A percentile compares a stretch with the other conserved stretches of the same genome.
These are phyloP conservation scores for Herpomyces periplanetae DNA, from an alignment of 2,329 filamentous ascomycete genomes.

Conservation along the genomic window DNA sequence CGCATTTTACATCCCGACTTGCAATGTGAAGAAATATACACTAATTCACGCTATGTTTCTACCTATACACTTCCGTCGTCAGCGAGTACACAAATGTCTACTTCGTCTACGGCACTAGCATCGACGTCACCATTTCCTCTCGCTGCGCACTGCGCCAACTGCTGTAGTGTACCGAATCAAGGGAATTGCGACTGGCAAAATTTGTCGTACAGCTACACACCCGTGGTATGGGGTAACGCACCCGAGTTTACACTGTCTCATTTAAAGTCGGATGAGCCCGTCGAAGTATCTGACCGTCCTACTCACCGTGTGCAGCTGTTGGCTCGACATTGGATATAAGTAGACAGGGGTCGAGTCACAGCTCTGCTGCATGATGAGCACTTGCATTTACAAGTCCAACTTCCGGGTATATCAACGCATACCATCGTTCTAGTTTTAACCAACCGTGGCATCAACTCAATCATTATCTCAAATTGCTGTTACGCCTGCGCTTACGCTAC, in stretches of 20 bases:
- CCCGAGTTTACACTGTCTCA: no score
- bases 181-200: slow-evolving; percentile 1
- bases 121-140: background rate
- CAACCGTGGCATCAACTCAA: background rate
- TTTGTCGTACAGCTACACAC: background rate
- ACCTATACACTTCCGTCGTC: no score
- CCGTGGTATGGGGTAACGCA: background rate
- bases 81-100: background rate
- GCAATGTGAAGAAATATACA: no score
- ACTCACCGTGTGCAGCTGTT: background rate
- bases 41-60: no score
- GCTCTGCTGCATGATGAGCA: background rate
- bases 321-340: background rate
- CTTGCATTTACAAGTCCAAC: background rate
- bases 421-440: background rate
- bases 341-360: background rate
- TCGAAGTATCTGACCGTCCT: background rate
- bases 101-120: background rate
- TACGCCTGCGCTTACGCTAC: slow-evolving; percentile 6
- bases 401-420: background rate
- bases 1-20: no score
- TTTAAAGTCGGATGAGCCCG: background rate
- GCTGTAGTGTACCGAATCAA: background rate
- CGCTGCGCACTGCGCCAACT: background rate
- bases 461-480: slow-evolving; percentile 9